Percentiles rank a stretch among this genome's conserved stretches.
Evolutionary conservation across 148 eudicot genomes (phyloP).

Genomic region (Chenopodium suecicum): DNA sequence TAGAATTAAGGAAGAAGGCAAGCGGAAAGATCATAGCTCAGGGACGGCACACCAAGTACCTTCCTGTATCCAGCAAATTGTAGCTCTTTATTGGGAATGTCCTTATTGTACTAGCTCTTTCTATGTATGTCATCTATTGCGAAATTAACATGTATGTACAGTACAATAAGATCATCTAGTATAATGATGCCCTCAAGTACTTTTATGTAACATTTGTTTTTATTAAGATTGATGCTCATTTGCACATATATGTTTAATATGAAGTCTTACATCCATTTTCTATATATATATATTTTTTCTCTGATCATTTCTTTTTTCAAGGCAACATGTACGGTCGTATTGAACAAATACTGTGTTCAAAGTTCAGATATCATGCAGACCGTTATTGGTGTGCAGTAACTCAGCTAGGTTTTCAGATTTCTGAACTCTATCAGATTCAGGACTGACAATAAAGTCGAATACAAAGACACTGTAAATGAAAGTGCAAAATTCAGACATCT

Average conservation of each 20-base stretch:
- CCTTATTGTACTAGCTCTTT: constrained; percentile 1
- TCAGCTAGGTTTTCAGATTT: background rate
- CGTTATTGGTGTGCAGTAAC: background rate
- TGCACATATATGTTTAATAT: background rate
- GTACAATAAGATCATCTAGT: background rate
- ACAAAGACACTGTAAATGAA: background rate
- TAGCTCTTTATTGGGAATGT: constrained; percentile 23
- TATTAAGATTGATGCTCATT: constrained; percentile 6
- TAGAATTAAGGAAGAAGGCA: constrained; percentile 72
- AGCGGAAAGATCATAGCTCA: constrained; percentile 81
- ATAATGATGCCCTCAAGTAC: background rate
- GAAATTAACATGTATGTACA: background rate
- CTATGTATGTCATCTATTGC: background rate
- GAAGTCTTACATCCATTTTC: background rate
- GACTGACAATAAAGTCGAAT: background rate
- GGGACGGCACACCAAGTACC: constrained; percentile 93
- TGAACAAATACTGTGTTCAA: background rate
- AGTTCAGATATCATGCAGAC: background rate
- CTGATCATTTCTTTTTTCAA: background rate
- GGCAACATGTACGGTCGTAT: background rate
- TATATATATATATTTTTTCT: background rate
- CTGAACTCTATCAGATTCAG: background rate
- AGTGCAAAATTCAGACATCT: background rate
- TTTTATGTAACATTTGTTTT: background rate
- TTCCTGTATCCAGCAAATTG: constrained; percentile 61